These are phyloP conservation scores for Arbutus unedo DNA, from an alignment of 148 eudicot species.

Conservation along the genomic window DNA sequence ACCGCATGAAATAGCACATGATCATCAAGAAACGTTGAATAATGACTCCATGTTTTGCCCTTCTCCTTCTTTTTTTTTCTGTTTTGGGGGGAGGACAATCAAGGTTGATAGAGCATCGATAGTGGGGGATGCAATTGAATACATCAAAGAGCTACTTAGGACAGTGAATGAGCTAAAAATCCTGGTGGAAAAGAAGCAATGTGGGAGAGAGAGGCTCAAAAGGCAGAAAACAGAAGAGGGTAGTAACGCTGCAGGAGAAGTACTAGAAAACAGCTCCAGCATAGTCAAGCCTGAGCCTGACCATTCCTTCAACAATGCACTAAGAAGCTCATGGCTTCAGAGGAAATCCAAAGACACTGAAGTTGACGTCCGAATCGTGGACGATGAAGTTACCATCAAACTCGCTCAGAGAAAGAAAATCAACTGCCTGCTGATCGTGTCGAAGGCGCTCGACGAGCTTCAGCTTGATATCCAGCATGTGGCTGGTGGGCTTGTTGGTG, in stretches of 20 bases:
- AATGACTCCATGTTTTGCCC: too few species aligned
- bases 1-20: too few species aligned
- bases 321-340: constrained; percentile 87
- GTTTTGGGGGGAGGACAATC: not conserved
- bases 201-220: constrained; percentile 49
- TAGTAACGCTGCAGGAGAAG: constrained; percentile 14
- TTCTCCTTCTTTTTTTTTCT: not conserved
- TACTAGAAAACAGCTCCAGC: constrained; percentile 12
- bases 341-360: constrained; percentile 82
- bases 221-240: constrained; percentile 48
- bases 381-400: constrained; percentile 85
- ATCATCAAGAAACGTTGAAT: too few species aligned
- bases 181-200: constrained; percentile 70
- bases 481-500: constrained; percentile 94
- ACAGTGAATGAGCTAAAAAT: constrained; percentile 64
- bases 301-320: constrained; percentile 34
- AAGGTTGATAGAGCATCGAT: constrained; percentile 76
- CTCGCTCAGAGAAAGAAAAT: constrained; percentile 81
- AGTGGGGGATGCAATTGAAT: constrained; percentile 67
- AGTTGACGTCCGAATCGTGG: constrained; percentile 81
- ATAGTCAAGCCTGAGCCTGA: constrained; percentile 39
- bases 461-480: constrained; percentile 88
- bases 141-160: constrained; percentile 72
- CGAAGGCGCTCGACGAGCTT: constrained; percentile 77
- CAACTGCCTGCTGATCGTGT: constrained; percentile 64